Evolutionary conservation across 1,139 yeast species (phyloP), one percentile per base, ranked within the genome.

Genomic region (Pichia sp.): DNA sequence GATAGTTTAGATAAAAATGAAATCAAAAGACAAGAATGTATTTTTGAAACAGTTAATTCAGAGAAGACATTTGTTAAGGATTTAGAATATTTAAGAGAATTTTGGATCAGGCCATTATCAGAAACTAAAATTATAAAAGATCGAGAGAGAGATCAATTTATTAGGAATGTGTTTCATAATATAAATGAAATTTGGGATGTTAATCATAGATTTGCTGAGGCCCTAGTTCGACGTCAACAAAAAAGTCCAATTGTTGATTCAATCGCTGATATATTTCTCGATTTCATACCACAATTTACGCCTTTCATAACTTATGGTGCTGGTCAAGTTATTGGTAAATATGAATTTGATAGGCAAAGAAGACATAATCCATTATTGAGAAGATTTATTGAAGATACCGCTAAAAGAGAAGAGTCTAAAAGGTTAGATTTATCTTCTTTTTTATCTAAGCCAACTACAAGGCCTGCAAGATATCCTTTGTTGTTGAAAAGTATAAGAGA

Each of bases 31-130:
- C 98, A 92, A 63, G 98, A 92, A 61, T 82, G 92, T 53, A 92
- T 92, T 46, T 92, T 89, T 66, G 98, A 92, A 64, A 85, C 92
- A 33, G 87, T 87, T 43, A 85, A 87, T 56, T 92, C 97, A 3
- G 98, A 92, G 66, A 78, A 97, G 50, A 95, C 94, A 54, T 92
- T 90, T 64, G 96, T 92, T 47, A 90, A 89, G 65, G 96, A 94
- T 59, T 71, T 92, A 60, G 98, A 92, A 64, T 87, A 90, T 56
- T 73, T 94, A 62, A 80, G 96, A 39, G 97, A 92, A 63, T 89
- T 86, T 55, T 94, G 96, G 78, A 90, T 92, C 61, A 80, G 87
- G 66, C 97, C 97, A 2, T 71, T 92, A 51, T 73, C 95, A 16
- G 87, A 82, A 54, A 82, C 89, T 35, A 86, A 84, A 56, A 83